Conservation (phyloP, 495 filamentous ascomycete species). For the Penicillium chermesinum region DNA sequence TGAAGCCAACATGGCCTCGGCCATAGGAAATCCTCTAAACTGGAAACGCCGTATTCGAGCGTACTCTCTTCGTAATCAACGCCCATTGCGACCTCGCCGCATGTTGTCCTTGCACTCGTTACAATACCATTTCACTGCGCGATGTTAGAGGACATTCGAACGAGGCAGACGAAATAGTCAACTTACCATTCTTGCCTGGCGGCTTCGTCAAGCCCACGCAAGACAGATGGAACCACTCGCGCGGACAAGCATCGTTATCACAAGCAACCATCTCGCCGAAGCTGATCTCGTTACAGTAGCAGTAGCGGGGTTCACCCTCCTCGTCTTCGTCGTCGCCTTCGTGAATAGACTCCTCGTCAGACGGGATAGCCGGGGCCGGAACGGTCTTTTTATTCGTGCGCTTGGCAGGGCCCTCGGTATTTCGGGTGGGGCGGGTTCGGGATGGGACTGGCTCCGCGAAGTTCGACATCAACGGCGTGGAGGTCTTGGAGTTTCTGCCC, state of each 20-base stretch:
- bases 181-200: constrained; percentile 77
- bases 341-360: constrained; percentile 47
- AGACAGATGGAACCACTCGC: constrained; percentile 94
- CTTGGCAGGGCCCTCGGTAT: constrained; percentile 44
- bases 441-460: constrained; percentile 33
- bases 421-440: constrained; percentile 38
- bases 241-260: constrained; percentile 77
- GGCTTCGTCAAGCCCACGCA: constrained; percentile 86
- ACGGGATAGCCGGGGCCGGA: constrained; percentile 28
- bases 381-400: constrained; percentile 58
- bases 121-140: constrained; percentile 83
- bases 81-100: constrained; percentile 46
- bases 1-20: background rate
- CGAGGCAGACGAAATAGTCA: background rate
- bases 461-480: constrained; percentile 42
- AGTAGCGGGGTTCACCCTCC: constrained; percentile 81
- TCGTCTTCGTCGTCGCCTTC: constrained; percentile 68
- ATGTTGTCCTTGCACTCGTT: constrained; percentile 76
- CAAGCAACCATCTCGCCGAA: constrained; percentile 99
- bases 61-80: constrained; percentile 11
- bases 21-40: background rate
- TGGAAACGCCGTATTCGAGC: background rate
- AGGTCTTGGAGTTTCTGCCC: constrained; percentile 54
- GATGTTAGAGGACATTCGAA: constrained; percentile 20
- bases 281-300: constrained; percentile 86